Evolutionary conservation across 371 early-diverging fungal species (phyloP).

Genomic region (Blyttiomyces sp.): DNA sequence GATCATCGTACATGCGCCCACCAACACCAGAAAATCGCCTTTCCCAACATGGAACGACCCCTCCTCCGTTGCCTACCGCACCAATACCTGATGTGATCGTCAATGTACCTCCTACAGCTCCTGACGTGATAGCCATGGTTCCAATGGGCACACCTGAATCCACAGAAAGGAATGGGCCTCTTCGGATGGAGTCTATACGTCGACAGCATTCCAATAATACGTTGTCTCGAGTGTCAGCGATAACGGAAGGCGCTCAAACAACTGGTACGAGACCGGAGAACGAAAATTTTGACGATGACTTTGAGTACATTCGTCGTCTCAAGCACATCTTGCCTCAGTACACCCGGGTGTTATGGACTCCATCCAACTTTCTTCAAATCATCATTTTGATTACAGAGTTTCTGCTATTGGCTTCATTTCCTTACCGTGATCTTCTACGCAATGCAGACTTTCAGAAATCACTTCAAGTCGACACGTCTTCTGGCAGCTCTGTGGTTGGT

Average conservation of each 20-base stretch:
- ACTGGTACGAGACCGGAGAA: neutral
- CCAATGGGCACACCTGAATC: no score
- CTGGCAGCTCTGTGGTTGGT: slow-evolving; percentile 12
- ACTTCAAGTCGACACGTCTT: neutral
- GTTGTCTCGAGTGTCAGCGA: neutral
- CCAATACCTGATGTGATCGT: neutral
- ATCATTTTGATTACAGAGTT: slow-evolving; percentile 23
- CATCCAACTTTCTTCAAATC: slow-evolving; percentile 22
- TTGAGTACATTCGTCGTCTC: slow-evolving; percentile 27
- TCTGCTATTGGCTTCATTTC: slow-evolving; percentile 29
- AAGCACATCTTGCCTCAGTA: slow-evolving; percentile 36
- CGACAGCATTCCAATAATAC: neutral
- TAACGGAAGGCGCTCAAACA: neutral
- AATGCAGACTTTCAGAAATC: slow-evolving; percentile 25
- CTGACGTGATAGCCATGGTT: neutral
- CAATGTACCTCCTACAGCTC: neutral
- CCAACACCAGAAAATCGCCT: neutral
- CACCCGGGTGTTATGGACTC: slow-evolving; percentile 11
- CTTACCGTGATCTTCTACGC: slow-evolving; percentile 29
- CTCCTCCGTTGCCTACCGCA: neutral
- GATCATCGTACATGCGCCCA: neutral
- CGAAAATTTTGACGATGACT: slow-evolving; percentile 19
- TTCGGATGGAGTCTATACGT: no score
- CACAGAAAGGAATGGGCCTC: no score
- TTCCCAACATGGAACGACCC: neutral